A percentile compares a stretch with the other conserved stretches of the same genome.
Evolutionary conservation across 2,329 filamentous ascomycete genomes (phyloP).

Genomic region (Fusarium decemcellulare): DNA sequence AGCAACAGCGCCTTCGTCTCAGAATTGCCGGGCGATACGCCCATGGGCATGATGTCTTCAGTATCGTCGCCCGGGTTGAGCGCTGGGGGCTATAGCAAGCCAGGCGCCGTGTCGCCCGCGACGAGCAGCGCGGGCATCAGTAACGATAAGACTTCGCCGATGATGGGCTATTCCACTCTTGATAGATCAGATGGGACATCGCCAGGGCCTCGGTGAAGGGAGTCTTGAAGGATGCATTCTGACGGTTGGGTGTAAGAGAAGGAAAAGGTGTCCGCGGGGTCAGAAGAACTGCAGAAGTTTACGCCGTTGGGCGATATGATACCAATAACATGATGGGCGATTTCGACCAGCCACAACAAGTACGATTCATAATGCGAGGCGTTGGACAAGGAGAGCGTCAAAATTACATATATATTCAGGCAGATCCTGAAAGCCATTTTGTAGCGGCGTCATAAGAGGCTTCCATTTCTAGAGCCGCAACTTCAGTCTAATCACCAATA

Average conservation of each 20-base stretch:
- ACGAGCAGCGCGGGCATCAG: neutral
- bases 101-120: neutral
- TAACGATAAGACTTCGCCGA: neutral
- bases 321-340: constrained; percentile 2
- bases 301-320: constrained; percentile 5
- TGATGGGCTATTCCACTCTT: constrained; percentile 2
- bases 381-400: neutral
- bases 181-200: neutral
- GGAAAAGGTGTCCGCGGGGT: no score
- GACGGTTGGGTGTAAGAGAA: no score
- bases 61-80: constrained; percentile 11
- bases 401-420: neutral
- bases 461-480: neutral
- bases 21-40: constrained; percentile 28
- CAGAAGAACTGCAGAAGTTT: neutral
- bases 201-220: neutral
- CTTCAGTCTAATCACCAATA: neutral
- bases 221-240: neutral
- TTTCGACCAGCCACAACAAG: neutral
- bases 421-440: no score
- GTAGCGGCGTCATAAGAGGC: no score
- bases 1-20: neutral
- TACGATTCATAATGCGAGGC: neutral
- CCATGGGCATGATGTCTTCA: neutral
- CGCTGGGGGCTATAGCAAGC: neutral